A percentile compares a stretch with the other conserved stretches of the same genome.
Conservation (phyloP, 1,284 basidiomycete genomes). For the Schizopora paradoxa region DNA sequence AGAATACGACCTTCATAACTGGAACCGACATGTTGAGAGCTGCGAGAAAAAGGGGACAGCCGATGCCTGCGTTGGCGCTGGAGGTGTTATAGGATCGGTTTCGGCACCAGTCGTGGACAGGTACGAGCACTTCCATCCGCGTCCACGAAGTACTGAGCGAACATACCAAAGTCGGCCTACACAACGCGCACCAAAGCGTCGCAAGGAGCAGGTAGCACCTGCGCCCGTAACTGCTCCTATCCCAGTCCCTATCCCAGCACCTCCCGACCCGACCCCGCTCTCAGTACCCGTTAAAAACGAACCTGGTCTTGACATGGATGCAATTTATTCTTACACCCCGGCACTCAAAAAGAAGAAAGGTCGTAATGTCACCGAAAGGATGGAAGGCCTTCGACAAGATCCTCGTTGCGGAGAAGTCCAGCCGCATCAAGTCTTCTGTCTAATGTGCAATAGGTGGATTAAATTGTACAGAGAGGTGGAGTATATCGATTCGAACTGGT, state of each 20-base stretch:
- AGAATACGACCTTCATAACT: slow-evolving; percentile 15
- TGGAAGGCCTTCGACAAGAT: slow-evolving; percentile 8
- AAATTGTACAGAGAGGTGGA: slow-evolving; percentile 15
- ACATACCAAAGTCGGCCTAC: too few species aligned
- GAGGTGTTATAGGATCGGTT: neutral
- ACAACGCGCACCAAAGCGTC: too few species aligned
- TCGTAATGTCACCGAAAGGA: slow-evolving; percentile 10
- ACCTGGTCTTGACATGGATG: neutral
- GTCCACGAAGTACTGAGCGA: too few species aligned
- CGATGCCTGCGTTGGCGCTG: neutral
- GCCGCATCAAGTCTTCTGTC: slow-evolving; percentile 15
- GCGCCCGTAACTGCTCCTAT: neutral
- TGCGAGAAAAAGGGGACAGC: slow-evolving; percentile 4
- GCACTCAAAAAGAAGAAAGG: slow-evolving; percentile 9
- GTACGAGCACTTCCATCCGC: too few species aligned
- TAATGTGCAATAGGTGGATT: slow-evolving; percentile 17
- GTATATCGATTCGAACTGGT: slow-evolving; percentile 18
- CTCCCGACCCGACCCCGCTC: neutral
- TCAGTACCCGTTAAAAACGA: neutral
- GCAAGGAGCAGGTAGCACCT: too few species aligned
- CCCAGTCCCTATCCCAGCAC: neutral
- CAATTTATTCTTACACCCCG: neutral
- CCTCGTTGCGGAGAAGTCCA: slow-evolving; percentile 12
- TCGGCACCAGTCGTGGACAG: neutral
- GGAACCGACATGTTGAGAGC: slow-evolving; percentile 14